Evolutionary conservation across 495 filamentous ascomycete genomes (phyloP), one percentile per base, ranked within the genome.

Genomic region (Penicillium parvum): DNA sequence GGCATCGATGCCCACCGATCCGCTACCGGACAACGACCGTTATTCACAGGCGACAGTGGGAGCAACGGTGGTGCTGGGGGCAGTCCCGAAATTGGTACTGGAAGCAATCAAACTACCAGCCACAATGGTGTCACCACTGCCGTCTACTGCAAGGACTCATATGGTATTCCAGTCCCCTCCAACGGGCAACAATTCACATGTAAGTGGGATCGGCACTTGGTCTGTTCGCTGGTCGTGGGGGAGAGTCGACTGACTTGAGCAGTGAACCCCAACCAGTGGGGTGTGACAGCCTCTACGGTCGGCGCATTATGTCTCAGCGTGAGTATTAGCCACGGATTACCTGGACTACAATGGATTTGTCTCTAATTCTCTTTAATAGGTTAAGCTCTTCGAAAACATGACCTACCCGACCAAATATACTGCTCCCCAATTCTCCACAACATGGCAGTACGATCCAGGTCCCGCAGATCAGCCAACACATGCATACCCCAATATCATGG

Each of bases 201-300:
- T 65, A 22, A 56, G 61, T 60, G 5, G 16, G 5, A 17, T 35
- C n/a, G 11, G 22, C 9, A 8, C 7, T 36, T 25, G n/a, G 19
- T 22, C 22, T 26, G 12, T 38, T 17, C 12, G n/a, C 14, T 22
- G n/a, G n/a, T 17, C n/a, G 14, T n/a, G 34, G 3, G 19, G 14
- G 38, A 41, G 40, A 23, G 6, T 16, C 16, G 19, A 37, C 41
- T 52, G 18, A 49, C 25, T 9, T 15, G 17, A 22, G 7, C 19
- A 65, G 61, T 65, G 18, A 65, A 65, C 23, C 61, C 61, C 10
- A 65, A 65, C 23, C 59, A 63, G 34, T 65, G 61, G 61, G 57
- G 60, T 42, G 46, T 63, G 14, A 42, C 34, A 14, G 30, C 23
- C 14, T 10, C 44, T 1, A 37, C 40, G 2, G 22, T n/a, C 3